Conservation (phyloP, 306 rosid species). For the Alnus rubra region DNA sequence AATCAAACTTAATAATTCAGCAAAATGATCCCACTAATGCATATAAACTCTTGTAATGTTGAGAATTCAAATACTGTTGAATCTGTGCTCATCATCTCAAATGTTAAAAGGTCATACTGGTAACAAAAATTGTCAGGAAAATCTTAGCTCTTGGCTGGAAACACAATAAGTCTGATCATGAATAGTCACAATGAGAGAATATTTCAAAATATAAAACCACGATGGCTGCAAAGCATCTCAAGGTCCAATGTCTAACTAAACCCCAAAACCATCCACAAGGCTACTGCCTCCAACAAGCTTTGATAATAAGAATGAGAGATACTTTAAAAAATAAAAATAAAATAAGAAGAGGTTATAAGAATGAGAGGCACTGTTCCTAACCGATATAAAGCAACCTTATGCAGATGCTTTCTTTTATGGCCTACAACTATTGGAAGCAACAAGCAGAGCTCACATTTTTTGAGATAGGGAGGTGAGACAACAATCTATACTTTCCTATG, state of each 20-base stretch:
- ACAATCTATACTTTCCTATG: background rate
- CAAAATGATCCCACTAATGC: background rate
- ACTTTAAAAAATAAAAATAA: no score
- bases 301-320: background rate
- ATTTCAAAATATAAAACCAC: background rate
- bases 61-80: background rate
- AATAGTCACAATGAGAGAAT: background rate
- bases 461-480: background rate
- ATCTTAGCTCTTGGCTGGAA: background rate
- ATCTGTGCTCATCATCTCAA: background rate
- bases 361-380: background rate
- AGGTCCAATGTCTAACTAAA: background rate
- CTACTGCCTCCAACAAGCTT: background rate
- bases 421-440: background rate
- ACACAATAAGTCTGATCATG: background rate
- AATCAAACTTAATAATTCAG: background rate
- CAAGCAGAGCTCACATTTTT: background rate
- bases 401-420: background rate
- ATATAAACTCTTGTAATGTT: background rate
- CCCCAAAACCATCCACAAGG: background rate
- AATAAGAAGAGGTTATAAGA: no score
- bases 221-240: background rate
- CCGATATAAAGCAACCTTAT: background rate
- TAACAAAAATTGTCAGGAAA: background rate
- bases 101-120: background rate